phyloP scores from a whole-genome alignment of 1,139 yeast species.

The Blastobotrys aristatus region DNA sequence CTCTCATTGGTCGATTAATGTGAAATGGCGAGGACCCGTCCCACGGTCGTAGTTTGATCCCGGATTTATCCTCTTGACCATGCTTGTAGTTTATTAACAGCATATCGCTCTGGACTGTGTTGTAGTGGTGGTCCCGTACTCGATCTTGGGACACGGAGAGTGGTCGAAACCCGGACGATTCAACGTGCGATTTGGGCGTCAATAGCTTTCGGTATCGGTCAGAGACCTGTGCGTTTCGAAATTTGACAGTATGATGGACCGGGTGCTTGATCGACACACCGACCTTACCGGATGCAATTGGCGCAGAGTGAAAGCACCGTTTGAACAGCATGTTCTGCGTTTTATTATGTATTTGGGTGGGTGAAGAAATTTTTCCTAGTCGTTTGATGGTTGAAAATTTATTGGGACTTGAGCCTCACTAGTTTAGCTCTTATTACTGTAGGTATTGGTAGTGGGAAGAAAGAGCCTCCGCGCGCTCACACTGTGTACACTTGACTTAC shows the following conservation, averaged over 20 bases:
- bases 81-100: constrained; percentile 74
- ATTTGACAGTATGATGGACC: constrained; percentile 81
- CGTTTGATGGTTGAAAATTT: no score
- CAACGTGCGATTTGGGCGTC: constrained; percentile 46
- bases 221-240: constrained; percentile 59
- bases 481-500: no score
- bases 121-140: constrained; percentile 68
- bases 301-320: constrained; percentile 29
- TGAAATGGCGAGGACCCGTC: constrained; percentile 88
- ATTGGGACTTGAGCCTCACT: no score
- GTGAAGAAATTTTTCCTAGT: not conserved
- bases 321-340: constrained; percentile 9
- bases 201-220: constrained; percentile 60
- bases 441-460: no score
- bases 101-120: constrained; percentile 70
- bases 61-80: constrained; percentile 46
- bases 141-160: constrained; percentile 70
- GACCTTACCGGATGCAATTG: constrained; percentile 42
- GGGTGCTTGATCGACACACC: constrained; percentile 74
- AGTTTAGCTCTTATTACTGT: no score
- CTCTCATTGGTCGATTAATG: constrained; percentile 57
- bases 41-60: constrained; percentile 79
- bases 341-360: not conserved
- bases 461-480: no score
- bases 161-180: constrained; percentile 70